Percentiles rank a stretch among this genome's conserved stretches.
Conservation (phyloP, 208 protist species). For the Trypanosoma avium region DNA sequence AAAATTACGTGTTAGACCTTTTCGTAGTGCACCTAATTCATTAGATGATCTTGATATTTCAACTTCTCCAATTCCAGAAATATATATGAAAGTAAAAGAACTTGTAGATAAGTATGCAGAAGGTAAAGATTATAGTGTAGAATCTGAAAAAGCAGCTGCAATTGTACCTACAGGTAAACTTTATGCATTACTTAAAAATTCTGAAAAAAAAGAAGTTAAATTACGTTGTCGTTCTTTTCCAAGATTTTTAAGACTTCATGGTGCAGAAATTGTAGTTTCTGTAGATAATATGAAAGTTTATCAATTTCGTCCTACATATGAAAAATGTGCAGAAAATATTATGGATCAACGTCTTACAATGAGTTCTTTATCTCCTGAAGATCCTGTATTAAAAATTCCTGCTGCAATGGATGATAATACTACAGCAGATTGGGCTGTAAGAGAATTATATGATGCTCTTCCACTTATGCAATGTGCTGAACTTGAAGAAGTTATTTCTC, state of each 20-base stretch:
- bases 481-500: slow-evolving; percentile 70
- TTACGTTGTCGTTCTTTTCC: slow-evolving; percentile 66
- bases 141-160: slow-evolving; percentile 41
- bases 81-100: slow-evolving; percentile 55
- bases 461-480: slow-evolving; percentile 81
- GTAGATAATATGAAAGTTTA: slow-evolving; percentile 72
- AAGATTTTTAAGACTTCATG: slow-evolving; percentile 82
- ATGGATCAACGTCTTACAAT: slow-evolving; percentile 57
- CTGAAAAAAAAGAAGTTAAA: slow-evolving; percentile 65
- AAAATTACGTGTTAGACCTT: slow-evolving; percentile 73
- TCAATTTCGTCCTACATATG: slow-evolving; percentile 68
- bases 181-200: slow-evolving; percentile 55
- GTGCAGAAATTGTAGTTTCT: slow-evolving; percentile 67
- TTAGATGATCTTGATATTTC: slow-evolving; percentile 46
- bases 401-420: slow-evolving; percentile 53
- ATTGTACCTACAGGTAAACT: slow-evolving; percentile 65
- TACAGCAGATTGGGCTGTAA: slow-evolving; percentile 66
- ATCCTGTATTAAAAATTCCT: slow-evolving; percentile 66
- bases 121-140: slow-evolving; percentile 61
- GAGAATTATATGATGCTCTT: slow-evolving; percentile 86
- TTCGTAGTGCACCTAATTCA: slow-evolving; percentile 68
- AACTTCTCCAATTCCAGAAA: slow-evolving; percentile 55
- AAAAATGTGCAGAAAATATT: slow-evolving; percentile 79
- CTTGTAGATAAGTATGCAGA: slow-evolving; percentile 48
- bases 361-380: slow-evolving; percentile 57